Conservation (phyloP, 2,329 filamentous ascomycete species). For the Botrytis pseudocinerea region DNA sequence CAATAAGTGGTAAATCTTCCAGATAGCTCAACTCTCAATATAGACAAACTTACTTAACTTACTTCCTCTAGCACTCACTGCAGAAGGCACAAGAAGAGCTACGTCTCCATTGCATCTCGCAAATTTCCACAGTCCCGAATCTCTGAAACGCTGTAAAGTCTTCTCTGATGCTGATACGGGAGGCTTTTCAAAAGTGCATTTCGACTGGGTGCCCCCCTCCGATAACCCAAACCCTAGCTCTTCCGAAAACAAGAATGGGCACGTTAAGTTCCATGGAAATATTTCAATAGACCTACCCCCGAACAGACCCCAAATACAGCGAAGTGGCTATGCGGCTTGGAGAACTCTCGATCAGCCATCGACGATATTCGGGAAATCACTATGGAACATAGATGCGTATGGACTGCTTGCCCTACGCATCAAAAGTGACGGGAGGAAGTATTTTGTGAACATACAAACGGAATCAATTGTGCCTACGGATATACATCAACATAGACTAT, state of each 20-base stretch:
- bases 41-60: conserved; percentile 25
- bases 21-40: conserved; percentile 14
- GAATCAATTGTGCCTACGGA: conserved; percentile 94
- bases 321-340: conserved; percentile 88
- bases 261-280: conserved; percentile 80
- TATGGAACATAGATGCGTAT: conserved; percentile 91
- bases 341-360: conserved; percentile 74
- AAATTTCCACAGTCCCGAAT: conserved; percentile 56
- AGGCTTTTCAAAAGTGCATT: conserved; percentile 72
- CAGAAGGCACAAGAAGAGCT: conserved; percentile 68
- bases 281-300: conserved; percentile 84
- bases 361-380: conserved; percentile 80
- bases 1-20: conserved; percentile 52
- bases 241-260: conserved; percentile 48
- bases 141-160: conserved; percentile 61
- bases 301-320: conserved; percentile 70
- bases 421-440: conserved; percentile 86
- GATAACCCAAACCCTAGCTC: conserved; percentile 30
- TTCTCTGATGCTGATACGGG: conserved; percentile 88
- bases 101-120: conserved; percentile 64
- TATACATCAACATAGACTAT: conserved; percentile 90
- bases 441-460: conserved; percentile 94
- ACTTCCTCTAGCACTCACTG: conserved; percentile 57
- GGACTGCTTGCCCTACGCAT: conserved; percentile 82
- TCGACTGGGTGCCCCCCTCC: conserved; percentile 53